Base-by-base conservation (phyloP, 805 yeast species). In the Blastobotrys americana region DNA sequence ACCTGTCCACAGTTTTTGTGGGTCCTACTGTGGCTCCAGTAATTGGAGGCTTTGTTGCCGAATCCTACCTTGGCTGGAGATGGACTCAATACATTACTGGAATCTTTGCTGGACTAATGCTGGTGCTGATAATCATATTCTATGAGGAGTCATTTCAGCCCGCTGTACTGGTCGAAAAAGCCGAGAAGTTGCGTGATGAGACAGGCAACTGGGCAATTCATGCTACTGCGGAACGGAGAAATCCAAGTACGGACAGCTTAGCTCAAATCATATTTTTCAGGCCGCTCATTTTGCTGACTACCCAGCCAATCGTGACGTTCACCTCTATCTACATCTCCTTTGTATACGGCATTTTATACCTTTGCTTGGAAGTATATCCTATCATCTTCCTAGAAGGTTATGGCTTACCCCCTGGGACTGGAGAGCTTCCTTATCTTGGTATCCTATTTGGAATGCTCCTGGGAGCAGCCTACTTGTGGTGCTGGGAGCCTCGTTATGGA, bases 191-290 rank as follows among this genome's bases (percentile, higher is more conserved):
- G 57, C 74, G 87, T 54, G 67, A 73, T 53, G 65, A 76, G 51
- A 84, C 89, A 4, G 83, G 84, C 10, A 84, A 80, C 66, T 83
- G 90, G 90, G 83, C 82, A 28, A 76, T 84, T 43, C 82, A 78
- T 55, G 86, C 93, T 20, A 78, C 84, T 3, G 84, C 78, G 57
- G 90, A 83, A 55, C 74, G 70, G 46, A 73, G 72, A 43, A 70
- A 74, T 47, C 61, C 82, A 5, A 67, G 76, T 13, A 28, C 81
- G 39, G 68, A 64, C 48, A 85, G 78, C 43, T 75, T 84, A 51
- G 71, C 71, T 21, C 74, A 72, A 54, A 78, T 78, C 53, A 79
- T 78, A 47, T 59, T 84, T 25, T 56, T 78, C 3, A 73, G 90
- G 62, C 95, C 95, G 2, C 45, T 85, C 35, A 59, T 57, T 9